A percentile compares a stretch with the other conserved stretches of the same genome.
Evolutionary conservation across 148 eudicot genomes (phyloP).

Genomic region (Arbutus unedo): DNA sequence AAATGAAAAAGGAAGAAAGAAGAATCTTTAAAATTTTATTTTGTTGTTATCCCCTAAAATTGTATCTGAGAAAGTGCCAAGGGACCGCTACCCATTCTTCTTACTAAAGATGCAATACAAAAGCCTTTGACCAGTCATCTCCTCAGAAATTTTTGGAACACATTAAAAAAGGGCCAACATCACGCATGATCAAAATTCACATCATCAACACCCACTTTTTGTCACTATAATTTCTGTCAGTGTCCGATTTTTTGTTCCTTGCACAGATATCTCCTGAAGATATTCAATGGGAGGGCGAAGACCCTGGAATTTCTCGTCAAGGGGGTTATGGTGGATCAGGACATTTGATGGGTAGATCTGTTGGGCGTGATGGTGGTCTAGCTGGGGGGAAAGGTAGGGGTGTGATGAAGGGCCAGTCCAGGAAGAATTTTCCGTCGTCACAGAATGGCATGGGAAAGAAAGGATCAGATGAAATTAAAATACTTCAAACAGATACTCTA

Average conservation of each 20-base stretch:
- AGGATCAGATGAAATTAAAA: conserved; percentile 44
- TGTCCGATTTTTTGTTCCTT: neutral
- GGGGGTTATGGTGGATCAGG: conserved; percentile 42
- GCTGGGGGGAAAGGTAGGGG: conserved; percentile 58
- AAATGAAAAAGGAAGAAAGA: neutral
- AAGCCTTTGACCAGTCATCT: neutral
- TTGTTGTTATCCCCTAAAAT: neutral
- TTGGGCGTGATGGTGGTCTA: conserved; percentile 39
- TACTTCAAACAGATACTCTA: conserved; percentile 58
- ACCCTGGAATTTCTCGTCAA: conserved; percentile 54
- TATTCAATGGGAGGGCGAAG: conserved; percentile 66
- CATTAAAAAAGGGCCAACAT: neutral
- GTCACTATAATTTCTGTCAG: neutral
- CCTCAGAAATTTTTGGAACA: neutral
- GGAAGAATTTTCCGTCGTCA: conserved; percentile 47
- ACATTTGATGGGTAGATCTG: conserved; percentile 40
- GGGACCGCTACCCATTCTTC: neutral
- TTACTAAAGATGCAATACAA: neutral
- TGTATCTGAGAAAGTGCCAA: neutral
- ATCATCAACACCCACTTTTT: neutral
- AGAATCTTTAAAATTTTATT: neutral
- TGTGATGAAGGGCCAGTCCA: conserved; percentile 35
- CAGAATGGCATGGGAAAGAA: conserved; percentile 61
- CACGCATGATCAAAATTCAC: neutral
- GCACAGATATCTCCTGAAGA: conserved; percentile 63